These are phyloP conservation scores for Fusarium sp. DNA, from an alignment of 2,329 filamentous ascomycete genomes.

Conservation along the genomic window DNA sequence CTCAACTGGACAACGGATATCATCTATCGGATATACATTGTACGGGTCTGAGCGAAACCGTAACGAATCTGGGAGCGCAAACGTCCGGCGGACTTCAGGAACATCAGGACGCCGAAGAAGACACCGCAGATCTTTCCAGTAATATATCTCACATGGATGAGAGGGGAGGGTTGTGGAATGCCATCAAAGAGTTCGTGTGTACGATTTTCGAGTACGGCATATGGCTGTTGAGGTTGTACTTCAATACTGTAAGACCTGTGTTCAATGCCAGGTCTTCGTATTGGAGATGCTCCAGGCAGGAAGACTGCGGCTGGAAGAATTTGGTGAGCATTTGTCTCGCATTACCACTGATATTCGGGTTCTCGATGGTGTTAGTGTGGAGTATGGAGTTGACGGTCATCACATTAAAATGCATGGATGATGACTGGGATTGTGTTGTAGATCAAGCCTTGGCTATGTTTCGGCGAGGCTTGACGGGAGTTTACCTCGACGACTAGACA, in stretches of 20 bases:
- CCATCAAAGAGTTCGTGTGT: constrained; percentile 18
- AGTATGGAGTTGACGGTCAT: constrained; percentile 42
- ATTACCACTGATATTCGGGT: constrained; percentile 44
- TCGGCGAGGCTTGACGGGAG: constrained; percentile 33
- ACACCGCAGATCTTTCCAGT: constrained; percentile 49
- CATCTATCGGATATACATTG: constrained; percentile 3
- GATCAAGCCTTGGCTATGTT: constrained; percentile 32
- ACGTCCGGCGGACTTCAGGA: constrained; percentile 49
- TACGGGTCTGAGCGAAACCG: constrained; percentile 3
- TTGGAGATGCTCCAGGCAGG: constrained; percentile 47
- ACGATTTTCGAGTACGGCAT: constrained; percentile 12
- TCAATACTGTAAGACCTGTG: constrained; percentile 53
- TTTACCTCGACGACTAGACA: constrained; percentile 21
- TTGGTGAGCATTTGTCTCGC: constrained; percentile 45
- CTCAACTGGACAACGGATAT: not conserved
- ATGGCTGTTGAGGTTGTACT: constrained; percentile 50
- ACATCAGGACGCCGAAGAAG: constrained; percentile 44
- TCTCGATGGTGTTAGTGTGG: constrained; percentile 44
- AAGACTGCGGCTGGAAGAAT: constrained; percentile 44
- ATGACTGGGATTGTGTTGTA: constrained; percentile 30
- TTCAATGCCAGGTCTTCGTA: constrained; percentile 54
- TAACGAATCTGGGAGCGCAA: constrained; percentile 22
- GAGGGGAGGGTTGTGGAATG: constrained; percentile 22
- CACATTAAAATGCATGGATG: constrained; percentile 30
- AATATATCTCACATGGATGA: not conserved